A percentile compares a stretch with the other conserved stretches of the same genome.
Conservation (phyloP, 1,139 yeast genomes). For the Saccharomycopsis crataegensis region DNA sequence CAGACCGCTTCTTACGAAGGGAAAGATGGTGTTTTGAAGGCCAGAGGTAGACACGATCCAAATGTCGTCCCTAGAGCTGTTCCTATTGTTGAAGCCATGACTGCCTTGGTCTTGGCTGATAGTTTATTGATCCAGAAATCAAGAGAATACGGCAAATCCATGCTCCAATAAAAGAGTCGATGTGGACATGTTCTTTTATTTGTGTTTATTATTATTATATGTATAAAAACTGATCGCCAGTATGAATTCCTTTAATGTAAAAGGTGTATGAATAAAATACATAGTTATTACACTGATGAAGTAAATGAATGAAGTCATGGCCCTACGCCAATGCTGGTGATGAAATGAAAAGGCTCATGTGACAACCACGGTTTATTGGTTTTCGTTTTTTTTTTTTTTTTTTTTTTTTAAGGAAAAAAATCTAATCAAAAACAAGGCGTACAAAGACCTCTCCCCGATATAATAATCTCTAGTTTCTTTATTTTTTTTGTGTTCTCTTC, state of each 20-base stretch:
- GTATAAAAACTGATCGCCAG: not conserved
- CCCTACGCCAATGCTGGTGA: too few species aligned
- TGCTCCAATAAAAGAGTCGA: not conserved
- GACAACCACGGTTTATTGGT: too few species aligned
- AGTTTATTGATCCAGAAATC: slow-evolving; percentile 78
- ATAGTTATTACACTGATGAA: too few species aligned
- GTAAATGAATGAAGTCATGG: too few species aligned
- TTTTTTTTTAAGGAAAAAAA: too few species aligned
- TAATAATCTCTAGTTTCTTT: too few species aligned
- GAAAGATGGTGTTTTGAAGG: slow-evolving; percentile 76
- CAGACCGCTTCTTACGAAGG: slow-evolving; percentile 85
- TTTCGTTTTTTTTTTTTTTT: too few species aligned
- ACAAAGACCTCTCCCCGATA: too few species aligned
- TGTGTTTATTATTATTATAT: not conserved
- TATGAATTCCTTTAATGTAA: not conserved
- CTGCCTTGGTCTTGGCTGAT: slow-evolving; percentile 88
- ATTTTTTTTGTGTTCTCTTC: too few species aligned
- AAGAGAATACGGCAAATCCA: slow-evolving; percentile 47
- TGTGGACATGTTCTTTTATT: not conserved
- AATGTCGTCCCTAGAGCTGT: slow-evolving; percentile 98
- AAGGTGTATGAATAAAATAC: too few species aligned
- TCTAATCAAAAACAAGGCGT: too few species aligned
- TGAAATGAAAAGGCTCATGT: too few species aligned
- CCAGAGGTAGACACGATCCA: slow-evolving; percentile 98
- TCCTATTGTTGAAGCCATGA: slow-evolving; percentile 97